Evolutionary conservation across 768 basidiomycete species (phyloP).

Genomic region (Tylopilus balloui): DNA sequence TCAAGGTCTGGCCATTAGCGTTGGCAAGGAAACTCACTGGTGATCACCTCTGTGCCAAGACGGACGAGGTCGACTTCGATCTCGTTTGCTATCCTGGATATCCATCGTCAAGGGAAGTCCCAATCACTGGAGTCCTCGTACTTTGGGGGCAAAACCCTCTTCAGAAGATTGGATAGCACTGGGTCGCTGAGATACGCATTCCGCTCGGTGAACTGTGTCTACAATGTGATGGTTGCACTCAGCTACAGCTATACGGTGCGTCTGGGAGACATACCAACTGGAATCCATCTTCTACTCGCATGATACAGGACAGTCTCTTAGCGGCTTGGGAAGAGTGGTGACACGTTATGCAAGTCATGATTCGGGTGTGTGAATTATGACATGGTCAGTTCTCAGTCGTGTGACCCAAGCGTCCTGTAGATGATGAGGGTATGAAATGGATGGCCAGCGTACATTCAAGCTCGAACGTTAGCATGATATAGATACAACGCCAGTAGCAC

Average conservation of each 20-base stretch:
- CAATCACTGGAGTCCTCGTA: slow-evolving; percentile 18
- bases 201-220: slow-evolving; percentile 52
- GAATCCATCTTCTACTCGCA: slow-evolving; percentile 67
- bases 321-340: neutral
- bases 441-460: neutral
- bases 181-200: slow-evolving; percentile 62
- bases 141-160: slow-evolving; percentile 50
- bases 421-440: neutral
- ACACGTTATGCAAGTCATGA: too few relatives aligned
- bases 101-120: neutral
- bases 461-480: slow-evolving; percentile 7
- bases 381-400: too few relatives aligned
- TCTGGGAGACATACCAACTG: slow-evolving; percentile 43
- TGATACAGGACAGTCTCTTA: slow-evolving; percentile 18
- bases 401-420: too few relatives aligned
- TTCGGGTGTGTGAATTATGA: neutral
- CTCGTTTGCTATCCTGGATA: slow-evolving; percentile 40
- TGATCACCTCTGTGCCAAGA: slow-evolving; percentile 53
- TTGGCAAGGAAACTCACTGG: slow-evolving; percentile 34
- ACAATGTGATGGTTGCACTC: neutral
- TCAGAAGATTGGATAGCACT: slow-evolving; percentile 56
- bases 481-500: slow-evolving; percentile 12
- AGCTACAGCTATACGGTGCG: neutral
- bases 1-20: neutral
- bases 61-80: slow-evolving; percentile 59